These are phyloP conservation scores for Scenedesmus sp. DNA, from an alignment of 163 green algal species.

Conservation along the genomic window DNA sequence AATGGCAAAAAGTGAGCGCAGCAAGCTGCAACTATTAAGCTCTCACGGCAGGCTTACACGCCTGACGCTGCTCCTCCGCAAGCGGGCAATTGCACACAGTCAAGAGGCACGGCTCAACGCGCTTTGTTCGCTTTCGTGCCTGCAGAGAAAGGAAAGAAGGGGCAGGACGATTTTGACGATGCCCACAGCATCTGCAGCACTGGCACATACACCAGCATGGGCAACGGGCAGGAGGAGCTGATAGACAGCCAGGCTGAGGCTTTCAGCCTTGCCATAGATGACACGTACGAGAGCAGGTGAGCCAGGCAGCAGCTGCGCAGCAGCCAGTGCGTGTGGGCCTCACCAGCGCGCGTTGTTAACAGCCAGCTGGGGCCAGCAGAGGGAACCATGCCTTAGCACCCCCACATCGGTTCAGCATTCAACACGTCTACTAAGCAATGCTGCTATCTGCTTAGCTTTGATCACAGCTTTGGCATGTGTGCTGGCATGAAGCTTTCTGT, in stretches of 20 bases:
- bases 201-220: conserved; percentile 21
- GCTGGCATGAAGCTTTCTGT: background rate
- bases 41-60: background rate
- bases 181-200: conserved; percentile 2
- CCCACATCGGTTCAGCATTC: background rate
- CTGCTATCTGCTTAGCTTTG: no score
- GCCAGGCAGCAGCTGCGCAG: background rate
- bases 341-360: background rate
- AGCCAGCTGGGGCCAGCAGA: background rate
- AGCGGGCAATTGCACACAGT: background rate
- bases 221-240: conserved; percentile 2
- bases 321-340: background rate
- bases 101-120: background rate
- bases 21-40: background rate
- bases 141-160: conserved; percentile 50
- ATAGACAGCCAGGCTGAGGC: conserved; percentile 32
- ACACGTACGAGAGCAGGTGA: conserved; percentile 51
- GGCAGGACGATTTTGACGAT: conserved; percentile 37
- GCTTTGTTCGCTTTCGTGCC: background rate
- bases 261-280: conserved; percentile 37
- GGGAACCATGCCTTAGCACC: background rate
- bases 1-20: background rate
- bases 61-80: background rate
- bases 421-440: no score
- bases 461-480: no score